Evolutionary conservation across 495 filamentous ascomycete genomes (phyloP).

Genomic region (Delitschia confertaspora): DNA sequence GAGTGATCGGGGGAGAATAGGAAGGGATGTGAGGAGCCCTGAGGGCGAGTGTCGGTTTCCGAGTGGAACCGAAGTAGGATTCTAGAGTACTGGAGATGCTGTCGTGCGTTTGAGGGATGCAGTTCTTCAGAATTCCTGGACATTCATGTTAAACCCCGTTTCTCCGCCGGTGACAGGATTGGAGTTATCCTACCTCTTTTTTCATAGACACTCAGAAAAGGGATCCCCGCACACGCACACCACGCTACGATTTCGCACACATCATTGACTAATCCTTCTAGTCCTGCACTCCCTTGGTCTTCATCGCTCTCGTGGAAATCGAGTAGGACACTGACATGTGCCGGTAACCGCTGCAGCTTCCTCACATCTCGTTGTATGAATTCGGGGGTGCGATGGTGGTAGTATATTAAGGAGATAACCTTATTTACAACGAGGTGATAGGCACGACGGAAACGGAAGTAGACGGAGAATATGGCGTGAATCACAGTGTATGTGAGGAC

Average conservation of each 20-base stretch:
- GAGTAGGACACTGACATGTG: constrained; percentile 82
- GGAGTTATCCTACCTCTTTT: constrained; percentile 56
- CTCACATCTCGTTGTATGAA: constrained; percentile 81
- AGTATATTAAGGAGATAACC: constrained; percentile 68
- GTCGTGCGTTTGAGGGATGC: constrained; percentile 66
- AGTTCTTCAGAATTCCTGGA: constrained; percentile 77
- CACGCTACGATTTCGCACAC: constrained; percentile 83
- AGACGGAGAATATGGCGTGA: constrained; percentile 76
- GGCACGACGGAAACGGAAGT: constrained; percentile 67
- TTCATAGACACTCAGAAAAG: constrained; percentile 81
- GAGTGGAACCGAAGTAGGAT: constrained; percentile 74
- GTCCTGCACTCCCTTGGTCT: constrained; percentile 52
- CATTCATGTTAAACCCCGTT: not conserved
- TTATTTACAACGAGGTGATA: constrained; percentile 70
- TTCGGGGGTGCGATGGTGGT: constrained; percentile 91
- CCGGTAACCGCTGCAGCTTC: constrained; percentile 59
- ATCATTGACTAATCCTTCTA: constrained; percentile 81
- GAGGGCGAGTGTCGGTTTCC: constrained; percentile 54
- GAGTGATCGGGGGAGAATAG: constrained; percentile 37
- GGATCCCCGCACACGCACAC: constrained; percentile 80
- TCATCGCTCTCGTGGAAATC: constrained; percentile 64
- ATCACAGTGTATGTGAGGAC: constrained; percentile 60
- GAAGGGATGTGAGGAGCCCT: constrained; percentile 65
- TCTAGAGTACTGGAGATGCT: constrained; percentile 64
- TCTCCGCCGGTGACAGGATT: not conserved